A percentile compares a stretch with the other conserved stretches of the same genome.
Conservation (phyloP, 2,329 filamentous ascomycete species). For the Monosporascus cannonballus region DNA sequence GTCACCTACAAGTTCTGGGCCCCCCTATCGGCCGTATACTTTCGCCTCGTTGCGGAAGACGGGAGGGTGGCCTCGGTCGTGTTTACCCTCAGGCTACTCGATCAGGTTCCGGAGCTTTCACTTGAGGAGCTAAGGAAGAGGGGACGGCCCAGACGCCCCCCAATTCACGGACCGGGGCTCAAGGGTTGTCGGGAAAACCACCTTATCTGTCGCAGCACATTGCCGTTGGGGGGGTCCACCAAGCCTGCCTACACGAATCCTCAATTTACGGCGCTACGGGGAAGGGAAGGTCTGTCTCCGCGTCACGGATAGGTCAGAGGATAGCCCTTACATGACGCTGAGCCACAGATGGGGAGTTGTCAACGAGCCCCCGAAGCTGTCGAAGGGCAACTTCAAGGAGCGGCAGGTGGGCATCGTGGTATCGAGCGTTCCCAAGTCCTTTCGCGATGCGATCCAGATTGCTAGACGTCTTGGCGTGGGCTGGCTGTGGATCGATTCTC, state of each 20-base stretch:
- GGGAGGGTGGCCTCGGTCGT: neutral
- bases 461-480: neutral
- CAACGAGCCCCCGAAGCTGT: neutral
- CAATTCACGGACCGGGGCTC: neutral
- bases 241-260: neutral
- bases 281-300: neutral
- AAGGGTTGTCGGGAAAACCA: neutral
- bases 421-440: neutral
- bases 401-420: neutral
- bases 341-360: neutral
- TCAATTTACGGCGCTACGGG: neutral
- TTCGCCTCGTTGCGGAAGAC: neutral
- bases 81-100: neutral
- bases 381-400: neutral
- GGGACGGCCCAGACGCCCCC: neutral
- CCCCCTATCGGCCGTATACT: neutral
- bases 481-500: slow-evolving; percentile 1
- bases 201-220: neutral
- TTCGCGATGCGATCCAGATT: neutral
- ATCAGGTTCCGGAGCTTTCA: neutral
- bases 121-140: neutral
- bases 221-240: neutral
- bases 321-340: neutral
- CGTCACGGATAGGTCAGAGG: neutral
- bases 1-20: neutral